Percentiles rank a stretch among this genome's conserved stretches.
Conservation (phyloP, 495 filamentous ascomycete genomes). For the Penicillium tannophilum region DNA sequence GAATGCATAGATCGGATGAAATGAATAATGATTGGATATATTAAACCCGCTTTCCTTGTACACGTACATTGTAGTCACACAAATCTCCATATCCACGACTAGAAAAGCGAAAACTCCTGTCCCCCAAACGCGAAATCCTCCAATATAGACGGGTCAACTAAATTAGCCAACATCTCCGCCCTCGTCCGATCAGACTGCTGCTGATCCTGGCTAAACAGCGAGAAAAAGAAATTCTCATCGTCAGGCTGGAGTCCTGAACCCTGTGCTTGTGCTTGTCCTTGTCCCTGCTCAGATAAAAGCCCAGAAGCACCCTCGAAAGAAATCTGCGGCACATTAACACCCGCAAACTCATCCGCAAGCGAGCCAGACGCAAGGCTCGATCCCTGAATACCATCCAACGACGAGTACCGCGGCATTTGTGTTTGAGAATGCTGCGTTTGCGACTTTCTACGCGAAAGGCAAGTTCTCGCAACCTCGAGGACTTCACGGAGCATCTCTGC, state of each 20-base stretch:
- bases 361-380: neutral
- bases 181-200: constrained; percentile 17
- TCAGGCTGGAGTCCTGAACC: neutral
- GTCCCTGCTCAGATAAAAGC: neutral
- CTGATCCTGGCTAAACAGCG: constrained; percentile 24
- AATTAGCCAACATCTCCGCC: constrained; percentile 29
- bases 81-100: neutral
- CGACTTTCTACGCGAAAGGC: constrained; percentile 15
- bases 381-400: neutral
- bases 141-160: constrained; percentile 29
- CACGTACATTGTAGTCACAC: neutral
- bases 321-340: neutral
- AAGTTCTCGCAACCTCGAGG: constrained; percentile 24
- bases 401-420: neutral
- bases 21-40: constrained; percentile 18
- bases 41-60: neutral
- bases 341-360: neutral
- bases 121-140: constrained; percentile 36
- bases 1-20: constrained; percentile 5
- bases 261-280: neutral
- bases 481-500: constrained; percentile 31
- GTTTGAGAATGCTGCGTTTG: no score
- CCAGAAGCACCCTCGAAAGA: neutral
- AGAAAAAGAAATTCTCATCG: constrained; percentile 28
- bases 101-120: constrained; percentile 23